phyloP scores from a whole-genome alignment of 169 alveolate genomes.

The Eimeria acervulina region DNA sequence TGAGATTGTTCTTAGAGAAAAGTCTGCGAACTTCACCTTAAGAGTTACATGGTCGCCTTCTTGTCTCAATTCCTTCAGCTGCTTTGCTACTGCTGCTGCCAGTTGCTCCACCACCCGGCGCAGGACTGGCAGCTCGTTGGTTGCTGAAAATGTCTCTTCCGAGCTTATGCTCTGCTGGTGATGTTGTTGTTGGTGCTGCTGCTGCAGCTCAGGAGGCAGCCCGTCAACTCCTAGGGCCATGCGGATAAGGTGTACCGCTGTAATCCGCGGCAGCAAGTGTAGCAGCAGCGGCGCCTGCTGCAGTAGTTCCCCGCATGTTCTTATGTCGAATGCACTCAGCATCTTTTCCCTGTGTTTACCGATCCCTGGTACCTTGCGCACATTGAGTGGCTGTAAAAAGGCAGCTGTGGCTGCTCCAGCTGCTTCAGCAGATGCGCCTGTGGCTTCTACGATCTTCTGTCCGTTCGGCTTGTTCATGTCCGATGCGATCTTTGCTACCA shows the following conservation, averaged over 20 bases:
- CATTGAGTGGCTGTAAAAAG: constrained; percentile 50
- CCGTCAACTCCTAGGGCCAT: constrained; percentile 72
- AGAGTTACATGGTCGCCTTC: constrained; percentile 55
- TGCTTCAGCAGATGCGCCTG: constrained; percentile 40
- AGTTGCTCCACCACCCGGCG: constrained; percentile 64
- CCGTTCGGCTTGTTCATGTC: constrained; percentile 82
- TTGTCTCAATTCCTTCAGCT: constrained; percentile 58
- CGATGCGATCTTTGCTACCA: constrained; percentile 79
- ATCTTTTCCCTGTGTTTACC: constrained; percentile 80
- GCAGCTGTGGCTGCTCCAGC: constrained; percentile 55
- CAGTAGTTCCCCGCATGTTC: constrained; percentile 67
- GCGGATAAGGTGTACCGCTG: constrained; percentile 68
- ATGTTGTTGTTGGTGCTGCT: constrained; percentile 63
- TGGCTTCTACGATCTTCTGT: constrained; percentile 34
- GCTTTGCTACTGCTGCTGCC: constrained; percentile 66
- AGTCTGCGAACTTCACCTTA: constrained; percentile 69
- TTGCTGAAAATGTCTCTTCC: constrained; percentile 61
- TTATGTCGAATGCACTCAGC: constrained; percentile 60
- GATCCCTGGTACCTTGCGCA: constrained; percentile 78
- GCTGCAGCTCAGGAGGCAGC: constrained; percentile 78
- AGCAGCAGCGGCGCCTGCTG: constrained; percentile 72
- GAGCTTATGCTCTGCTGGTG: constrained; percentile 76
- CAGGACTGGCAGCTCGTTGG: constrained; percentile 63
- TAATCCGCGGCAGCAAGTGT: constrained; percentile 68
- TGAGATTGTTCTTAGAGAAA: constrained; percentile 62